Conservation (phyloP, 2,329 filamentous ascomycete species). For the Elsinoe batatas region DNA sequence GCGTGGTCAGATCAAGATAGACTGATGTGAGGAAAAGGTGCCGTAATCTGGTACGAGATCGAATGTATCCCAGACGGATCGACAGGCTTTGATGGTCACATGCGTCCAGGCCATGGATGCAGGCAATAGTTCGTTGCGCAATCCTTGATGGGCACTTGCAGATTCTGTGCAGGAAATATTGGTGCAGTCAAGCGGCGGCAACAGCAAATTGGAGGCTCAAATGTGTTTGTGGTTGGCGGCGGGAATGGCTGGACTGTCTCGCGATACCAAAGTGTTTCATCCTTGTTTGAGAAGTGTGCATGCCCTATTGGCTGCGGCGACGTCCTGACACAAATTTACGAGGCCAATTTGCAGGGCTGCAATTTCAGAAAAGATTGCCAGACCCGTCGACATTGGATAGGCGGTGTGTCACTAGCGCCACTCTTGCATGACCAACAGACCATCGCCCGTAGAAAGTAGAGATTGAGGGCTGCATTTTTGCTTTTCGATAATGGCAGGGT, state of each 20-base stretch:
- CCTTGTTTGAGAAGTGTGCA: background rate
- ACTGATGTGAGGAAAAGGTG: background rate
- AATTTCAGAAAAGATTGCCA: background rate
- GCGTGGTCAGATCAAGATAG: background rate
- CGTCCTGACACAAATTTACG: background rate
- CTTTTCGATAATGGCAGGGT: background rate
- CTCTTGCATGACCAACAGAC: background rate
- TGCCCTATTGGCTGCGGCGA: background rate
- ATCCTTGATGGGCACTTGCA: slow-evolving; percentile 7
- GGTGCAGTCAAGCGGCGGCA: background rate
- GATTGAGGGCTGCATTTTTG: background rate
- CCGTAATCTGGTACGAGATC: background rate
- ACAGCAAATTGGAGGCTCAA: background rate
- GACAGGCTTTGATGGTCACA: slow-evolving; percentile 4
- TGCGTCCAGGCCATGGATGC: background rate
- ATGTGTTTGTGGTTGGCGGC: background rate
- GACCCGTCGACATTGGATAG: background rate
- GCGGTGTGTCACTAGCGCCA: background rate
- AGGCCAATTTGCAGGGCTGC: background rate
- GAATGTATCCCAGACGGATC: slow-evolving; percentile 2
- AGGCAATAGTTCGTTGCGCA: background rate
- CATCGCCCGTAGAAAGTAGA: background rate
- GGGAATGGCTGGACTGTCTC: background rate
- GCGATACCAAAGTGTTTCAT: background rate
- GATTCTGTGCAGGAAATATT: background rate